These are phyloP conservation scores for Clarkia xantiana DNA, from an alignment of 345 rosid species.

Conservation along the genomic window DNA sequence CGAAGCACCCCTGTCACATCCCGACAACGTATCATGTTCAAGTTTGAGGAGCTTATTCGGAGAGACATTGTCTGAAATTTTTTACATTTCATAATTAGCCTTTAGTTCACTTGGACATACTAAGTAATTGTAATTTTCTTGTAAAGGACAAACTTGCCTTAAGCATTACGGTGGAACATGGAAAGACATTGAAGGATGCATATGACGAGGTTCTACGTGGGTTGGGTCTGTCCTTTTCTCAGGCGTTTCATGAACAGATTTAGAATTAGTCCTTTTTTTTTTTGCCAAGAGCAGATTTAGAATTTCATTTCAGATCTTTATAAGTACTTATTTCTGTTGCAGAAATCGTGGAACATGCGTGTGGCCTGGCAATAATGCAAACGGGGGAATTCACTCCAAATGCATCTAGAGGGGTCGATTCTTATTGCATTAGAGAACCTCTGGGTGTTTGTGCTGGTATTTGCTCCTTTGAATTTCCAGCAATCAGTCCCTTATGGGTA, in stretches of 20 bases:
- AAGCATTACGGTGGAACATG: constrained; percentile 46
- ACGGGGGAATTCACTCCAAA: constrained; percentile 34
- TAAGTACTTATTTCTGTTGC: constrained; percentile 11
- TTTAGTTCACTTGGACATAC: neutral
- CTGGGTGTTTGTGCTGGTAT: constrained; percentile 49
- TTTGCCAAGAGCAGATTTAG: neutral
- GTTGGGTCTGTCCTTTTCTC: constrained; percentile 22
- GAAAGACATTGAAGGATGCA: constrained; percentile 36
- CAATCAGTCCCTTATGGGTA: constrained; percentile 39
- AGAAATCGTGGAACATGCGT: constrained; percentile 42
- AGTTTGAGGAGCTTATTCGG: constrained; percentile 49
- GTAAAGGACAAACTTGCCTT: constrained; percentile 42
- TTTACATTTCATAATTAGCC: neutral
- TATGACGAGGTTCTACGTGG: constrained; percentile 29
- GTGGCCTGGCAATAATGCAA: constrained; percentile 35
- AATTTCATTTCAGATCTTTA: neutral
- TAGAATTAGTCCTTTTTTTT: too few relatives aligned
- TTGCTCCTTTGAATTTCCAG: constrained; percentile 37
- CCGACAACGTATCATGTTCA: constrained; percentile 58
- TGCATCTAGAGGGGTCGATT: constrained; percentile 27
- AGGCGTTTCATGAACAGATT: neutral
- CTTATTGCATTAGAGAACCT: constrained; percentile 34
- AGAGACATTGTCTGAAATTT: constrained; percentile 35
- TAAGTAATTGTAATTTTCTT: constrained; percentile 3
- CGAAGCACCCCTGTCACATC: constrained; percentile 30